Evolutionary conservation across 2,329 filamentous ascomycete species (phyloP).

Genomic region (Venturia pyrina): DNA sequence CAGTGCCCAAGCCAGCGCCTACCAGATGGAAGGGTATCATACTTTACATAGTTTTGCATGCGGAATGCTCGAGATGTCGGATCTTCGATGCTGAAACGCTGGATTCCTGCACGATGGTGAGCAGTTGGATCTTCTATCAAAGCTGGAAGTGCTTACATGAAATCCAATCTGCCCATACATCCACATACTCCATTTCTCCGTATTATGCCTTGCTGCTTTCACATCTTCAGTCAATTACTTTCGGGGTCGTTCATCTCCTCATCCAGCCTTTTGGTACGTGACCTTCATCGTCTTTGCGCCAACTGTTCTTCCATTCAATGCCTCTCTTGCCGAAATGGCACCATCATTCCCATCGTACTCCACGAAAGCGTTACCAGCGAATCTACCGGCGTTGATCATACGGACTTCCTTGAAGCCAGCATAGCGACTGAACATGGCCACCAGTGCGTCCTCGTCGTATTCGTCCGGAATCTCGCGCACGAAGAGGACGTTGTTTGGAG

Average conservation of each 20-base stretch:
- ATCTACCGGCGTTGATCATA: constrained; percentile 63
- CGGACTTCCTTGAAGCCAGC: constrained; percentile 92
- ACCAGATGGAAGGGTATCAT: not conserved
- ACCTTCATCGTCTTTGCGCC: constrained; percentile 80
- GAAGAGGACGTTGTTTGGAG: constrained; percentile 94
- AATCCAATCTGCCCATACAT: not conserved
- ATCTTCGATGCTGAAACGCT: not conserved
- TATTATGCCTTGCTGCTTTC: not conserved
- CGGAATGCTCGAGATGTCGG: not conserved
- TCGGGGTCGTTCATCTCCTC: not conserved
- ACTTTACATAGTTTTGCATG: not conserved
- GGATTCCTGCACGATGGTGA: not conserved
- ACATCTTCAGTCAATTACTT: not conserved
- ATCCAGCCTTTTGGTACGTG: constrained; percentile 63
- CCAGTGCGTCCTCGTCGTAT: constrained; percentile 70
- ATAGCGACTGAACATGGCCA: constrained; percentile 74
- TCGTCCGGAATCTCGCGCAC: constrained; percentile 85
- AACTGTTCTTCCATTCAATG: constrained; percentile 73
- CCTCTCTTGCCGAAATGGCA: constrained; percentile 89
- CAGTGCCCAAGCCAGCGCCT: no score
- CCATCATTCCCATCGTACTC: constrained; percentile 88
- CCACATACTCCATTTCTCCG: not conserved
- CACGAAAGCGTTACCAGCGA: constrained; percentile 81
- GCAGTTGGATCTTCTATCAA: not conserved
- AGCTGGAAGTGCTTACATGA: not conserved